Evolutionary conservation across 2,329 filamentous ascomycete species (phyloP), one percentile per base, ranked within the genome.

Genomic region (Penicillium sp.): DNA sequence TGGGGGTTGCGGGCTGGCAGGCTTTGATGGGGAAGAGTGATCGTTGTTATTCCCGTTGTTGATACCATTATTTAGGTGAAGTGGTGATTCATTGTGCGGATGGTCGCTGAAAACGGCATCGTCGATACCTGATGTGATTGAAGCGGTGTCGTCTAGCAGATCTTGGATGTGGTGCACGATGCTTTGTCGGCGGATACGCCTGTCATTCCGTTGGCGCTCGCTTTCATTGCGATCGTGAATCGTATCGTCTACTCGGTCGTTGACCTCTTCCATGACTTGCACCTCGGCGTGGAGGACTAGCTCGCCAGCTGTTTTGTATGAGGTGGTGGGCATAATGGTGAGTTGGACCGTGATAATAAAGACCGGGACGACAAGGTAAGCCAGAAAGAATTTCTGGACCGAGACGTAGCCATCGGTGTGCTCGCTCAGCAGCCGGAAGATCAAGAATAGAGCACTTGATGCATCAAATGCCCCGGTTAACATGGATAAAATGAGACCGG

Each of bases 281-380:
- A 77, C 76, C 63, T 92, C 88, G 16, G 86, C 88, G 69, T 91
- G 84, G 55, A 87, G 84, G 6, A 95, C 87, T 39, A 96, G 83
- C 73, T 97, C 92, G 46, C 91, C 90, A 1, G 93, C 85, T 0
- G 90, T 93, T 75, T 95, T 93, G 79, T 95, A 95, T 1, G 88
- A 92, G 62, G 88, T 85, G 16, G 78, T 79, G 0, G 91, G 91
- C 81, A 96, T 88, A 63, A 93, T 67, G 42, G 86, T 82, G 26
- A 93, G 67, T 74, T 95, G 90, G 19, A 85, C 80, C 27, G 87
- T 54, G 14, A 88, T 67, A 53, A 95, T 91, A 53, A 86, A 78
- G 3, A 80, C 70, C 0, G 91, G 91, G 0, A 95, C 88, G 19
- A 84, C 63, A 16, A 95, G 82, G 68, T 95, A 96, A 13, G 75